phyloP scores from a whole-genome alignment of 2,329 filamentous ascomycete species.

The Salinomyces thailandicus region DNA sequence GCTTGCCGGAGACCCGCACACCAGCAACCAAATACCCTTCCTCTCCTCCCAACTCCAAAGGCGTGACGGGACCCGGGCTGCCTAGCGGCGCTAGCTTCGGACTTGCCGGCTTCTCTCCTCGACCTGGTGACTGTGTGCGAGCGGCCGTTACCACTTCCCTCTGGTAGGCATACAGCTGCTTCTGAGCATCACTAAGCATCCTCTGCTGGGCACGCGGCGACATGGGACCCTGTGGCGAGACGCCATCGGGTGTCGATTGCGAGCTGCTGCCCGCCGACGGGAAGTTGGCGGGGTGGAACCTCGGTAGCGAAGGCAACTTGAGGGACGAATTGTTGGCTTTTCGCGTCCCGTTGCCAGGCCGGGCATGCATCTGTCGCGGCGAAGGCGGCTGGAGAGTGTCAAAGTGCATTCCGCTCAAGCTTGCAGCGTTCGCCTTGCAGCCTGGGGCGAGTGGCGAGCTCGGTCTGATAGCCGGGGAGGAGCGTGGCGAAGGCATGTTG shows the following conservation, averaged over 20 bases:
- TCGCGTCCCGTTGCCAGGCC: constrained; percentile 23
- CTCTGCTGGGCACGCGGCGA: constrained; percentile 34
- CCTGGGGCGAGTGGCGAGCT: constrained; percentile 25
- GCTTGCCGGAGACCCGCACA: constrained; percentile 18
- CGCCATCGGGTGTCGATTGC: constrained; percentile 28
- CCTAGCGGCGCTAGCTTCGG: constrained; percentile 40
- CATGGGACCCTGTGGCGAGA: constrained; percentile 32
- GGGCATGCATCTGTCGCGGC: constrained; percentile 20
- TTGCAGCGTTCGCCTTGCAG: constrained; percentile 5
- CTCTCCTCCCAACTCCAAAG: constrained; percentile 38
- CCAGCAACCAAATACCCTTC: constrained; percentile 39
- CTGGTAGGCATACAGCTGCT: constrained; percentile 40
- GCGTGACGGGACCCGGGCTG: constrained; percentile 43
- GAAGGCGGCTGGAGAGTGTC: constrained; percentile 23
- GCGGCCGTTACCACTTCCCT: constrained; percentile 29
- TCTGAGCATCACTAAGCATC: constrained; percentile 39
- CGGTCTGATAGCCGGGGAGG: constrained; percentile 24
- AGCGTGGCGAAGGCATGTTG: constrained; percentile 26
- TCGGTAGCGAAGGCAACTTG: constrained; percentile 39
- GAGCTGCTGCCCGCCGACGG: constrained; percentile 28
- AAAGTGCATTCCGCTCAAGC: constrained; percentile 17
- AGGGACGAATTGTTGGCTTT: constrained; percentile 29
- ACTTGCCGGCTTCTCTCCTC: constrained; percentile 30
- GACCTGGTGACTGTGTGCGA: constrained; percentile 11
- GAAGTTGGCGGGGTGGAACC: constrained; percentile 45